Evolutionary conservation across 371 early-diverging fungal genomes (phyloP).

Genomic region (Apophysomyces sp.): DNA sequence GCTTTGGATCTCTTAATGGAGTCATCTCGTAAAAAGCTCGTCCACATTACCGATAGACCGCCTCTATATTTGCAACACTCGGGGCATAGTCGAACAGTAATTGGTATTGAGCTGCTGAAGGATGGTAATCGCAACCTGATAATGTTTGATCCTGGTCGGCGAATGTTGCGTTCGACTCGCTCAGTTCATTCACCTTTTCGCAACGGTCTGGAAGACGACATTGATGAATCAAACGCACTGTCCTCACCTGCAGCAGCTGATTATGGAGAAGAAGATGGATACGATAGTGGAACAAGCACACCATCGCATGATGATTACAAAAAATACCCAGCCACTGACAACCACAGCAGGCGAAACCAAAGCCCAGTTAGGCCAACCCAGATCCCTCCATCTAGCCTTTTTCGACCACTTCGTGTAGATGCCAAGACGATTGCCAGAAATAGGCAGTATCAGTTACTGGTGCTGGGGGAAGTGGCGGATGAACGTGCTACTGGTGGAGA

Average conservation of each 20-base stretch:
- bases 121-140: conserved; percentile 48
- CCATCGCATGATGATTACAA: background rate
- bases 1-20: background rate
- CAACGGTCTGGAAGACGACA: background rate
- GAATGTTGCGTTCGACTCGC: conserved; percentile 23
- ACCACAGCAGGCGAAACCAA: background rate
- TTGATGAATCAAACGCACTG: background rate
- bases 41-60: conserved; percentile 36
- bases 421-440: conserved; percentile 29
- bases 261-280: background rate
- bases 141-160: conserved; percentile 62
- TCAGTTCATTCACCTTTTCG: background rate
- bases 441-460: conserved; percentile 32
- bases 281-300: background rate
- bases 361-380: background rate
- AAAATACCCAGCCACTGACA: background rate
- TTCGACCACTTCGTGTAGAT: conserved; percentile 27
- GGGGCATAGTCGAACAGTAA: conserved; percentile 66
- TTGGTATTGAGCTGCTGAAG: conserved; percentile 57
- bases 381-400: conserved; percentile 11
- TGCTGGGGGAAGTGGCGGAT: conserved; percentile 17
- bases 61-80: conserved; percentile 73
- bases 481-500: background rate
- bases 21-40: background rate
- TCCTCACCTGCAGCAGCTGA: background rate